Evolutionary conservation across 805 yeast genomes (phyloP), one percentile per base, ranked within the genome.

Genomic region (Saccharomycopsis fibuligera): DNA sequence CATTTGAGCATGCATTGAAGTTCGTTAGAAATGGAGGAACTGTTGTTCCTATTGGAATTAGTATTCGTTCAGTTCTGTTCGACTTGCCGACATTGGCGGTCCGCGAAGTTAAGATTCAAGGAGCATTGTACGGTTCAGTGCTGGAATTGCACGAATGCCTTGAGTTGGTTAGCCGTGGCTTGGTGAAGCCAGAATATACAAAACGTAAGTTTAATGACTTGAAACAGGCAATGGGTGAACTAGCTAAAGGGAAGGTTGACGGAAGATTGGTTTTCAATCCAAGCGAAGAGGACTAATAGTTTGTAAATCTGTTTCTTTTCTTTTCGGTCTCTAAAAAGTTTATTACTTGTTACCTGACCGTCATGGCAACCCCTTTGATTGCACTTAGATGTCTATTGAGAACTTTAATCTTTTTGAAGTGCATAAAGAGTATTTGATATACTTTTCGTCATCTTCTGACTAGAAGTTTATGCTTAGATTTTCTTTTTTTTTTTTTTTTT

Each of bases 61-160:
- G 73, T 1, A 59, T 58, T 30, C 57, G 60, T 45, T 61, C 62
- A 39, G 53, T 72, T 17, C 42, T 42, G 4, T 50, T 70, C 36
- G 59, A 59, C 36, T 67, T 68, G 48, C 67, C 57, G 50, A 63
- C 63, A 3, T 56, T 72, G 48, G 73, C 73, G 10, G 51, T 68
- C 42, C 62, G 72, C 49, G 78, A 74, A 56, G 62, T 69, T 24
- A 61, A 63, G 45, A 53, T 72, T 36, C 56, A 65, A 30, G 70
- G 66, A 52, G 62, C 67, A 38, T 69, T 70, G 53, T 75, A 77
- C 31, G 79, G 79, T 23, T 65, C 67, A 12, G 66, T 72, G 1
- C 54, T 57, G 10, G 76, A 74, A 44, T 75, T 70, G 54, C 54
- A 57, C 21, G 76, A 73, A 48, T 62, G 68, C 30, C 62, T 74